A percentile compares a stretch with the other conserved stretches of the same genome.
These are phyloP conservation scores for Erigeron philadelphicus DNA, from an alignment of 140 eudicot genomes.

Conservation along the genomic window DNA sequence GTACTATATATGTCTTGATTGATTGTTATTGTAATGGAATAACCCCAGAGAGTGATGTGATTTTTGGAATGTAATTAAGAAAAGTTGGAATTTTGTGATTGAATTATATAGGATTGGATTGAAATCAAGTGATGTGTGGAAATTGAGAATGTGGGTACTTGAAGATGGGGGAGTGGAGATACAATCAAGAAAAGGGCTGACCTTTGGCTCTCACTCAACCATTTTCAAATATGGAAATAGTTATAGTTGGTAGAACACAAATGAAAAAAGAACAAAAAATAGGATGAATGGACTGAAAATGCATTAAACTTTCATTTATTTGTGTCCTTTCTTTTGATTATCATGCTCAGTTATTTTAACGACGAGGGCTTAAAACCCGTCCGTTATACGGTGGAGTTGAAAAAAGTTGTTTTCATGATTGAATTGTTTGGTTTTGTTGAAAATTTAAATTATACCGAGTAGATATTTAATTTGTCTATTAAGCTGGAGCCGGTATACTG, in stretches of 20 bases:
- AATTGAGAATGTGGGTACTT: neutral
- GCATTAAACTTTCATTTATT: no score
- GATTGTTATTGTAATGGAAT: neutral
- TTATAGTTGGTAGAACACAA: neutral
- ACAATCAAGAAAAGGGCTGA: conserved; percentile 21
- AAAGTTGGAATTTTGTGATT: neutral
- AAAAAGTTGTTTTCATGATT: no score
- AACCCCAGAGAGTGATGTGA: conserved; percentile 17
- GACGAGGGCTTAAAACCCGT: no score
- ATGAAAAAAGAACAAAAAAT: no score
- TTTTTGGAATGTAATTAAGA: neutral
- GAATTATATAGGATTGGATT: neutral
- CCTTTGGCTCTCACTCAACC: conserved; percentile 1
- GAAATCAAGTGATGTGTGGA: neutral
- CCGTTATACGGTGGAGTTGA: no score
- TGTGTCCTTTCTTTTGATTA: no score
- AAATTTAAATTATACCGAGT: no score
- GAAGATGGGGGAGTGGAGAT: conserved; percentile 15
- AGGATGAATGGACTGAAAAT: no score
- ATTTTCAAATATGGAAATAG: neutral
- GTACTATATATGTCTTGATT: neutral
- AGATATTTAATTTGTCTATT: no score
- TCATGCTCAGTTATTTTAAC: no score
- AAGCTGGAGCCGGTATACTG: no score
- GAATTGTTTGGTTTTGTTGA: no score